phyloP scores from a whole-genome alignment of 352 stramenopile species.

The Pythium plurisporium region DNA sequence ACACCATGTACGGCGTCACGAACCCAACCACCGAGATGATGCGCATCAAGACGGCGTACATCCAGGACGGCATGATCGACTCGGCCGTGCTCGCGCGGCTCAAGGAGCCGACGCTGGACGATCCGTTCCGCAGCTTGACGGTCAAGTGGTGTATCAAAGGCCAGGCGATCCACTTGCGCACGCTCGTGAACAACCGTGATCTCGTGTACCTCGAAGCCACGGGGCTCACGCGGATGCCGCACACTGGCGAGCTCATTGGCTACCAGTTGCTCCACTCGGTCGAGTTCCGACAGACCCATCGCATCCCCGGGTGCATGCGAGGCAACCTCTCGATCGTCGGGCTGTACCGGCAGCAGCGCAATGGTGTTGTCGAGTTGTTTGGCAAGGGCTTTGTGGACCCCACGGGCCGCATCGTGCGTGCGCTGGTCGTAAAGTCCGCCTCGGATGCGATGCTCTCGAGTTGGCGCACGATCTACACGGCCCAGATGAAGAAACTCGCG shows the following conservation, averaged over 20 bases:
- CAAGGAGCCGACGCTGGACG: conserved; percentile 24
- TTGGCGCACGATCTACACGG: conserved; percentile 33
- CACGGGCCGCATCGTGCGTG: conserved; percentile 32
- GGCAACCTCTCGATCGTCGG: conserved; percentile 42
- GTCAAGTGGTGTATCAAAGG: conserved; percentile 59
- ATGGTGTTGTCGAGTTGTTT: conserved; percentile 44
- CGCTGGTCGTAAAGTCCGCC: conserved; percentile 38
- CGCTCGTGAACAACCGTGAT: conserved; percentile 47
- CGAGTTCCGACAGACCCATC: conserved; percentile 35
- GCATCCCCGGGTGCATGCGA: conserved; percentile 26
- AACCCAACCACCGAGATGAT: conserved; percentile 39
- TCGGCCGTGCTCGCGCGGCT: conserved; percentile 36
- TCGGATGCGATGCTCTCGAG: conserved; percentile 32
- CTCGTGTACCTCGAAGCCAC: conserved; percentile 53
- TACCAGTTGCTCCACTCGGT: conserved; percentile 64
- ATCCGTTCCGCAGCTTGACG: conserved; percentile 43
- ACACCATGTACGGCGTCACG: conserved; percentile 44
- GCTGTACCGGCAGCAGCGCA: conserved; percentile 40
- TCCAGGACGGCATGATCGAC: conserved; percentile 45
- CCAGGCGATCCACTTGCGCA: conserved; percentile 28
- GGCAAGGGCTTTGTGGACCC: conserved; percentile 30
- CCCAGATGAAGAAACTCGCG: conserved; percentile 46
- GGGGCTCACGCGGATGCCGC: conserved; percentile 29
- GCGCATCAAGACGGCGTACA: conserved; percentile 45
- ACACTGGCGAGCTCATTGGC: conserved; percentile 43